Conservation (phyloP, 768 basidiomycete genomes). For the Naganishia kalamii region DNA sequence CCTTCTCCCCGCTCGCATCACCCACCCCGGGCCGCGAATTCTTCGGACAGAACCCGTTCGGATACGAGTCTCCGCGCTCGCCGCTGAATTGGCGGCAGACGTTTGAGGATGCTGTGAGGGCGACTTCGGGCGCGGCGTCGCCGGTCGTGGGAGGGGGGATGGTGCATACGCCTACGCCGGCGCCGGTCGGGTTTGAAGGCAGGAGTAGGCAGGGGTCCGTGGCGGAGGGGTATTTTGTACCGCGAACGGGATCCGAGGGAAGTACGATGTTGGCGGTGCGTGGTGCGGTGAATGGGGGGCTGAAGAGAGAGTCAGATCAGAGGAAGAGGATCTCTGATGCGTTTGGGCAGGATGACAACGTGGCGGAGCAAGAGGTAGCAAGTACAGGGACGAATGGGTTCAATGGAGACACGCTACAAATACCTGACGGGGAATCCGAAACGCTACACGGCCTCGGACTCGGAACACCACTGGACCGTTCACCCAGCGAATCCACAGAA, state of each 20-base stretch:
- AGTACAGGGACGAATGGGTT: not conserved
- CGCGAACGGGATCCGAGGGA: not conserved
- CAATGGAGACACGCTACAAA: not conserved
- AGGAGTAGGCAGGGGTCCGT: not conserved
- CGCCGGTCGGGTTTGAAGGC: not conserved
- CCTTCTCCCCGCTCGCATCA: not conserved
- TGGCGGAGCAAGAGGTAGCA: not conserved
- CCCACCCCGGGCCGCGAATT: not conserved
- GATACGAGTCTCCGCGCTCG: not conserved
- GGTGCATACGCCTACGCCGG: not conserved
- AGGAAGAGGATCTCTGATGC: not conserved
- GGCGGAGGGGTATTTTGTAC: conserved; percentile 1
- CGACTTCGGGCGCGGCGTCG: not conserved
- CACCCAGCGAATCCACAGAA: not conserved
- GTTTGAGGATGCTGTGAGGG: conserved; percentile 1
- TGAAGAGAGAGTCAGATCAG: too few species aligned
- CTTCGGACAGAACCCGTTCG: not conserved
- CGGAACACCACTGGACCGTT: not conserved
- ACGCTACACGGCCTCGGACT: conserved; percentile 1
- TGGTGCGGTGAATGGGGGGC: not conserved
- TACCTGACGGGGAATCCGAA: not conserved
- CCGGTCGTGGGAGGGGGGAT: not conserved
- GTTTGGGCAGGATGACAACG: not conserved
- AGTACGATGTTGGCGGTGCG: not conserved
- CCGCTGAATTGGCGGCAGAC: conserved; percentile 6